Evolutionary conservation across 2,329 filamentous ascomycete species (phyloP).

Genomic region (Tolypocladium tropicale): DNA sequence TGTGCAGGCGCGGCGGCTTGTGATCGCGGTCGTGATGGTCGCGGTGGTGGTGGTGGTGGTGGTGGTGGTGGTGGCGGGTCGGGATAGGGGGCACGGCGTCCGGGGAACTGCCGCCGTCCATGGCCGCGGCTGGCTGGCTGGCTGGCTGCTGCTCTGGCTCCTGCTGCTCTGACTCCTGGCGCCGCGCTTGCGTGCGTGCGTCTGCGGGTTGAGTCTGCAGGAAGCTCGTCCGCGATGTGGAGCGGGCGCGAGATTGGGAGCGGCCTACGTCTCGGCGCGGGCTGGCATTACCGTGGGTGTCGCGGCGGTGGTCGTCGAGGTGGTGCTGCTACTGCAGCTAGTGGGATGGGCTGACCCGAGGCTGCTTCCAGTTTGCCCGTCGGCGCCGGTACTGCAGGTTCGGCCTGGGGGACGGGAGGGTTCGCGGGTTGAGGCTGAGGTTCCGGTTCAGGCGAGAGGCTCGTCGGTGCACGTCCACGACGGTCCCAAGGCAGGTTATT

Average conservation of each 20-base stretch:
- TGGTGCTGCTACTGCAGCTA: neutral
- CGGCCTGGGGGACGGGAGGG: too few relatives aligned
- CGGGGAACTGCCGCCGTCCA: slow-evolving; percentile 1
- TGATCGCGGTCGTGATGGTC: neutral
- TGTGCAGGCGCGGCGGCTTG: neutral
- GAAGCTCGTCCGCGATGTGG: neutral
- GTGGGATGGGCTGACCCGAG: neutral
- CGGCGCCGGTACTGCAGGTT: too few relatives aligned
- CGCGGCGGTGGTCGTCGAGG: neutral
- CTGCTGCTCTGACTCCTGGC: neutral
- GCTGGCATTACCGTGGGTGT: neutral
- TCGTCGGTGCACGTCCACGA: neutral
- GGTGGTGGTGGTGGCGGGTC: slow-evolving; percentile 8
- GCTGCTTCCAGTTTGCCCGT: neutral
- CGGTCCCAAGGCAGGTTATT: neutral
- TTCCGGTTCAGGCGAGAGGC: neutral
- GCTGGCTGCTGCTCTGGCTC: neutral
- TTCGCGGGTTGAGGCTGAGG: neutral
- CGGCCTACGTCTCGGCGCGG: neutral
- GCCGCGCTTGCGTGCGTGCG: neutral
- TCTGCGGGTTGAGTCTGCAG: neutral
- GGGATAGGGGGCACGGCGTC: slow-evolving; percentile 21
- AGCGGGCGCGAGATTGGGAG: neutral
- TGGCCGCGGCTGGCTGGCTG: neutral
- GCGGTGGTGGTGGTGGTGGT: neutral